Percentiles rank a stretch among this genome's conserved stretches.
These are phyloP conservation scores for Candida ovalis DNA, from an alignment of 805 yeast genomes.

Conservation along the genomic window DNA sequence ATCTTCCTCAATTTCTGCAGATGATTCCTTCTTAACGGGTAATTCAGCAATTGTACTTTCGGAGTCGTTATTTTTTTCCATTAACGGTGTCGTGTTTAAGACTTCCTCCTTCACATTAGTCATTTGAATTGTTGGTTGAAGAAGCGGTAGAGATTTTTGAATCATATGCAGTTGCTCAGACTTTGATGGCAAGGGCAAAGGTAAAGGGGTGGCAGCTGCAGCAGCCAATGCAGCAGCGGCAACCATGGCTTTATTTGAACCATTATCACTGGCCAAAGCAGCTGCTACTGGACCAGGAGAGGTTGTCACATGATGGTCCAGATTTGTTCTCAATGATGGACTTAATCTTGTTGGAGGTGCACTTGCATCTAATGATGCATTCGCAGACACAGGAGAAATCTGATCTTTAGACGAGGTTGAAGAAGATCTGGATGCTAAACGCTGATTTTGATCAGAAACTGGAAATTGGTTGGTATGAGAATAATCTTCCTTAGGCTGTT, in stretches of 20 bases:
- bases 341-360: constrained; percentile 10
- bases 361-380: constrained; percentile 7
- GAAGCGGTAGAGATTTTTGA: neutral
- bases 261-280: constrained; percentile 30
- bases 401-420: constrained; percentile 2
- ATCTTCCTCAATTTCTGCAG: constrained; percentile 7
- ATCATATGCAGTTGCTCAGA: constrained; percentile 9
- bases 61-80: neutral
- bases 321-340: constrained; percentile 13
- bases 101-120: neutral
- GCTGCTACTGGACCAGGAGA: constrained; percentile 39
- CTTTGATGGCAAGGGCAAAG: constrained; percentile 46
- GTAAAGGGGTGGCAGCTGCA: constrained; percentile 60
- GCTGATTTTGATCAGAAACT: neutral
- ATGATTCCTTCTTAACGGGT: constrained; percentile 1
- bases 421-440: neutral
- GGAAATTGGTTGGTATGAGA: neutral
- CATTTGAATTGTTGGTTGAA: neutral
- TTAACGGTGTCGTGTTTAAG: neutral
- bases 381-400: constrained; percentile 10
- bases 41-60: neutral
- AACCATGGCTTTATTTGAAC: constrained; percentile 52
- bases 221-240: constrained; percentile 85
- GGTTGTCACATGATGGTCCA: constrained; percentile 24
- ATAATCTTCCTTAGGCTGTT: neutral